phyloP scores from a whole-genome alignment of 495 filamentous ascomycete genomes.

The Chaetomium tenue region DNA sequence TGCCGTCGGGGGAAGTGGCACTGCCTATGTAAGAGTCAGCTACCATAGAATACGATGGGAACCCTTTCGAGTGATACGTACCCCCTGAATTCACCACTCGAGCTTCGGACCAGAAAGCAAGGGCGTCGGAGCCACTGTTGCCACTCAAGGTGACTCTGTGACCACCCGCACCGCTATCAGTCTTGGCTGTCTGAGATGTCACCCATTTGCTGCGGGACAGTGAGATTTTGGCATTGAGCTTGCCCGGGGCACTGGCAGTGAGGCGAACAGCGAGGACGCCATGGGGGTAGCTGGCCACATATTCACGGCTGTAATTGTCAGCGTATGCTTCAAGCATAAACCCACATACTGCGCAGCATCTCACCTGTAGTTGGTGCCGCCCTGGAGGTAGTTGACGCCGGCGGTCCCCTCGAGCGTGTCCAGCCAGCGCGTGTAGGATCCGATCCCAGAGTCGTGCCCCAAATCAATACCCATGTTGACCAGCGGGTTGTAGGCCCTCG shows the following conservation, averaged over 20 bases:
- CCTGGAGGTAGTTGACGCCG: not conserved
- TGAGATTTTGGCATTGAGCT: not conserved
- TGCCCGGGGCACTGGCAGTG: not conserved
- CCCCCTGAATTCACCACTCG: constrained; percentile 4
- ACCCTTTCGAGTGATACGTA: not conserved
- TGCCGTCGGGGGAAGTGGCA: not conserved
- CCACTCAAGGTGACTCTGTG: not conserved
- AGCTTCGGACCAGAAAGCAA: constrained; percentile 7
- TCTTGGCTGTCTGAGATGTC: not conserved
- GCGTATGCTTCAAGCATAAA: not conserved
- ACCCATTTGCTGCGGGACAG: constrained; percentile 1
- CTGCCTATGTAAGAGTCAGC: not conserved
- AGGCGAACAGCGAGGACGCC: not conserved
- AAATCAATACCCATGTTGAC: not conserved
- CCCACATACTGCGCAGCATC: not conserved
- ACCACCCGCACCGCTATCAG: not conserved
- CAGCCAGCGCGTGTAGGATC: not conserved
- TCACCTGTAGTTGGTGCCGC: constrained; percentile 2
- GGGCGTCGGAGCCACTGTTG: not conserved
- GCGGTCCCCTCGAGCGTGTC: not conserved
- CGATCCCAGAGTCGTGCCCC: not conserved
- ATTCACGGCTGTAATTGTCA: constrained; percentile 4
- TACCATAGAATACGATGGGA: not conserved
- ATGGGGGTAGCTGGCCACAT: constrained; percentile 3
- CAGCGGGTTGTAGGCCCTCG: not conserved